phyloP scores from a whole-genome alignment of 257 asterid species.

The Penstemon davidsonii region DNA sequence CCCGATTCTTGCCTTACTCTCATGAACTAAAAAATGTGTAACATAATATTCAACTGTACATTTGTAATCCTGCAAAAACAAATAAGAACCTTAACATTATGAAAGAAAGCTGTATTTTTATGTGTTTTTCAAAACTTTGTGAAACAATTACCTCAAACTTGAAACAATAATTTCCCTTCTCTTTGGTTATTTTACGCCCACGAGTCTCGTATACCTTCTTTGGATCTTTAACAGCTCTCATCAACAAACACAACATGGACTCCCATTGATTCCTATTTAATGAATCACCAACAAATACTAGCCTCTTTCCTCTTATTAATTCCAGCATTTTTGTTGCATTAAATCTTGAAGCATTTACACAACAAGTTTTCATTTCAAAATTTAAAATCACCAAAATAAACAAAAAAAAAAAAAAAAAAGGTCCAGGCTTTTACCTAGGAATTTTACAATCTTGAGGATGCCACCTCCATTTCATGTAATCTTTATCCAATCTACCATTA shows the following conservation, averaged over 20 bases:
- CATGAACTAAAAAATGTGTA: constrained; percentile 79
- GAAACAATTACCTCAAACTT: constrained; percentile 67
- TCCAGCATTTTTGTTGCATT: constrained; percentile 82
- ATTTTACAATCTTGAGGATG: constrained; percentile 77
- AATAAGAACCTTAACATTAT: neutral
- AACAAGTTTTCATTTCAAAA: neutral
- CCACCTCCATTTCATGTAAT: constrained; percentile 96
- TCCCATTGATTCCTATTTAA: constrained; percentile 94
- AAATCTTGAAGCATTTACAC: constrained; percentile 48
- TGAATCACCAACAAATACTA: constrained; percentile 92
- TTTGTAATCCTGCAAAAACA: constrained; percentile 62
- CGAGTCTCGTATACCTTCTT: constrained; percentile 78
- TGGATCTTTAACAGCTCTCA: constrained; percentile 73
- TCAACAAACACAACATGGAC: constrained; percentile 83
- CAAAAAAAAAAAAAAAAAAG: neutral
- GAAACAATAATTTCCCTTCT: constrained; percentile 75
- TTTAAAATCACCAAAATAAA: neutral
- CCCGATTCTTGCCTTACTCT: constrained; percentile 79
- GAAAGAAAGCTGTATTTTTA: neutral
- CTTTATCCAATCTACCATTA: constrained; percentile 73
- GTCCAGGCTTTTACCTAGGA: constrained; percentile 59
- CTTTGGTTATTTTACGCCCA: constrained; percentile 80
- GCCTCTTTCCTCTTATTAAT: constrained; percentile 76
- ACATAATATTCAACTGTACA: constrained; percentile 85
- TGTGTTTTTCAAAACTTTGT: neutral